phyloP scores from a whole-genome alignment of 495 filamentous ascomycete genomes.

The Paragyromitra xinjiangensis region DNA sequence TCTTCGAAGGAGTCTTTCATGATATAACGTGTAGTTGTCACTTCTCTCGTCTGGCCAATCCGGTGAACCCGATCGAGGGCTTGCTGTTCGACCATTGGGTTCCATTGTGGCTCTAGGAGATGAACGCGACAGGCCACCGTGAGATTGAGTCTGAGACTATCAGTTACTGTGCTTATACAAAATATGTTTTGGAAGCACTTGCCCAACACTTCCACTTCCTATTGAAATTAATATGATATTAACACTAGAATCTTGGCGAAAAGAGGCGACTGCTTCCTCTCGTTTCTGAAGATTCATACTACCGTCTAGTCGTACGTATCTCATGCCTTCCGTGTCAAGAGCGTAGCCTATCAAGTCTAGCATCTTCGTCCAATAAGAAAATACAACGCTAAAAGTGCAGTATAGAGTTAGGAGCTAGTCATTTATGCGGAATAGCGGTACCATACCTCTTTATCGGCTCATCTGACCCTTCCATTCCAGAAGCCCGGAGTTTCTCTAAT shows the following conservation, averaged over 20 bases:
- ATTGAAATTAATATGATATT: conserved; percentile 65
- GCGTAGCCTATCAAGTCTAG: conserved; percentile 59
- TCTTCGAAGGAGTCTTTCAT: conserved; percentile 64
- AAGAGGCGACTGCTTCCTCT: conserved; percentile 58
- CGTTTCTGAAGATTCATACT: conserved; percentile 53
- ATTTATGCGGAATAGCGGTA: too few species aligned
- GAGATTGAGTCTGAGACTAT: conserved; percentile 61
- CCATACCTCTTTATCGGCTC: conserved; percentile 29
- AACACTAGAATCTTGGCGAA: conserved; percentile 51
- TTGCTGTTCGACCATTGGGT: conserved; percentile 66
- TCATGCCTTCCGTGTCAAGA: conserved; percentile 54
- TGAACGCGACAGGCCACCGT: conserved; percentile 62
- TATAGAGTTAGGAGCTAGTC: too few species aligned
- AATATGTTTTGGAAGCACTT: conserved; percentile 20
- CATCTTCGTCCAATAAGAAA: conserved; percentile 65
- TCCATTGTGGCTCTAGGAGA: conserved; percentile 67
- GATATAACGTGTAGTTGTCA: conserved; percentile 62
- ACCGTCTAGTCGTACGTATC: conserved; percentile 61
- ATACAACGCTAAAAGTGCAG: conserved; percentile 61
- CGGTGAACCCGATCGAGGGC: conserved; percentile 63
- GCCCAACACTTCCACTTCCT: conserved; percentile 65
- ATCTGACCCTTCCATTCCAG: not conserved
- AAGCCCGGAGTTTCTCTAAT: conserved; percentile 17
- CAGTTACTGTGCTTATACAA: not conserved
- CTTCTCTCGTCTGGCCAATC: conserved; percentile 62